phyloP scores from a whole-genome alignment of 352 stramenopile species.

The Globisporangium alternatum region DNA sequence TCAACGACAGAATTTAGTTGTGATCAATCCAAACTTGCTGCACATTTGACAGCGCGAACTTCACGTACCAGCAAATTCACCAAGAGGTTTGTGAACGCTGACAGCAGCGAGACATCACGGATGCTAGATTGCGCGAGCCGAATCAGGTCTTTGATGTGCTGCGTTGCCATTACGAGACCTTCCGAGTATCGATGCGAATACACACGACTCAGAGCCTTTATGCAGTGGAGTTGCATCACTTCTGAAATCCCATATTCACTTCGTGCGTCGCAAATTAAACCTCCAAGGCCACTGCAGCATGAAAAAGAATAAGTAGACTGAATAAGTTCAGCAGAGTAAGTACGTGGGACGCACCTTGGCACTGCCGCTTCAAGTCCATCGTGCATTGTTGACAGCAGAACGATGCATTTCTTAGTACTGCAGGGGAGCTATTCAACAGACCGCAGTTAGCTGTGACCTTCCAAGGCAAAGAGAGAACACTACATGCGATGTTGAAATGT shows the following conservation, averaged over 20 bases:
- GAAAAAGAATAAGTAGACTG: neutral
- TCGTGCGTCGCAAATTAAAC: neutral
- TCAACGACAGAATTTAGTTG: neutral
- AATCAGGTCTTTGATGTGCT: constrained; percentile 26
- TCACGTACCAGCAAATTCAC: constrained; percentile 11
- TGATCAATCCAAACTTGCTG: neutral
- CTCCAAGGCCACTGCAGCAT: constrained; percentile 1
- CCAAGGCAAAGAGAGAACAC: neutral
- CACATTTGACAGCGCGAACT: neutral
- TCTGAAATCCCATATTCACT: neutral
- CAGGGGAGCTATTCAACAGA: neutral
- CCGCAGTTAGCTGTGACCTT: neutral
- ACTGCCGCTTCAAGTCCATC: constrained; percentile 5
- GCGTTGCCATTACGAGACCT: constrained; percentile 14
- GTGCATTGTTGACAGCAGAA: constrained; percentile 4
- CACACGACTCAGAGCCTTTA: constrained; percentile 4
- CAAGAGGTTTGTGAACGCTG: constrained; percentile 21
- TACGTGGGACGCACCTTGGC: neutral
- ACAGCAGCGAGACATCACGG: constrained; percentile 15
- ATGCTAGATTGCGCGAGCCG: constrained; percentile 25
- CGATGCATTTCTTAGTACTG: constrained; percentile 2
- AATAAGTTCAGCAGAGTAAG: neutral
- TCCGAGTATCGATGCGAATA: constrained; percentile 3
- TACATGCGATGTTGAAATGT: neutral
- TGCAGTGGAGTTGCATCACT: constrained; percentile 7